Evolutionary conservation across 768 basidiomycete genomes (phyloP), one percentile per base, ranked within the genome.

Genomic region (Tricholoma bakamatsutake): DNA sequence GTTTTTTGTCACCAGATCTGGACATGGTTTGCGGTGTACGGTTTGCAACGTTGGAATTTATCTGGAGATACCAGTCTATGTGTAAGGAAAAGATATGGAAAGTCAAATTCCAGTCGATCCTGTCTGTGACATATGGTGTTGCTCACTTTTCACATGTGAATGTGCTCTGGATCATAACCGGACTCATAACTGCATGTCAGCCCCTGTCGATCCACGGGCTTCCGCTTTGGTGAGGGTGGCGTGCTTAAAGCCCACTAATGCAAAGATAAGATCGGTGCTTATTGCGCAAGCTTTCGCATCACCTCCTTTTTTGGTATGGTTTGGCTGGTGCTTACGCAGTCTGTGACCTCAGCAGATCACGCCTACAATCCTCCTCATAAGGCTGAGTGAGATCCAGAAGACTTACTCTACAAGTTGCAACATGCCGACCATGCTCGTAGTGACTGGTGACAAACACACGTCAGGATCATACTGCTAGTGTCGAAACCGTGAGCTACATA

Each of bases 1-100:
- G 85, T 65, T 87, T 89, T 76, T 85, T 88, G 69, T 80, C 82
- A 37, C 72, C 67, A 57, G 74, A 75, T 61, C 80, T 73, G 58
- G 84, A 77, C 83, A 84, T 85, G 57, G 57, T 42, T 54, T 17
- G 12, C 1, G 6, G 43, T 27, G 43, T 48, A 15, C 45, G 7
- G 15, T 48, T 24, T 10, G 15, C 5, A 4, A n/a, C 7, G 12
- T 46, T 27, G 45, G 7, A 11, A n/a, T 18, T 47, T 9, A 30
- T 47, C 45, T 12, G 43, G 10, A 27, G 11, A 17, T 27, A 13
- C 43, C 1, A 45, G 43, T 27, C 11, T 13, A 3, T 9, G 46
- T n/a, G 15, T n/a, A 31, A 8, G 0, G 30, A 48, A 30, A 43
- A 17, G 9, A 12, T 8, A 24, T 12, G 21, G 45, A 46, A 27